Conservation (phyloP, 495 filamentous ascomycete species). For the Wilcoxina mikolae region DNA sequence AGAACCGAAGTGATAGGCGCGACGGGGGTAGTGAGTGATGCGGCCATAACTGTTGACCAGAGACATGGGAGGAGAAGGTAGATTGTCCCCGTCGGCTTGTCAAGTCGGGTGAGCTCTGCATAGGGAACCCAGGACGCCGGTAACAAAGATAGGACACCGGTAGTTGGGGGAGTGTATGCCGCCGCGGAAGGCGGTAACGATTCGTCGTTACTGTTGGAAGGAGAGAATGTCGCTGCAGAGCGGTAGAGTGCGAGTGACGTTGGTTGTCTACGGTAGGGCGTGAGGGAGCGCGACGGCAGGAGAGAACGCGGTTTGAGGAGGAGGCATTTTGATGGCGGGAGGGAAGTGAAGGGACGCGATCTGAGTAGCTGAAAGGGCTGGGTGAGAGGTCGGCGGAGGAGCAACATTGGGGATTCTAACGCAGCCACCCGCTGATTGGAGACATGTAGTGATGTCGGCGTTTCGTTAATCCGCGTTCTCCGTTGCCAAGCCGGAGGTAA, state of each 20-base stretch:
- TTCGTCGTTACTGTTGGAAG: neutral
- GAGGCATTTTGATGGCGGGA: no score
- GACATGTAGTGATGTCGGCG: neutral
- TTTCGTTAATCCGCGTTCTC: neutral
- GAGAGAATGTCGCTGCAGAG: neutral
- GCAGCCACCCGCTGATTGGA: neutral
- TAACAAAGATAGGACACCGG: slow-evolving; percentile 61
- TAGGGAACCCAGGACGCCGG: slow-evolving; percentile 72
- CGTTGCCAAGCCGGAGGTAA: neutral
- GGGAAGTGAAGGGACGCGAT: no score
- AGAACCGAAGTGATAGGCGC: slow-evolving; percentile 43
- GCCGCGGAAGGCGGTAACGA: slow-evolving; percentile 4
- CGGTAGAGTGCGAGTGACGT: slow-evolving; percentile 1
- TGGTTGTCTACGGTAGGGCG: no score
- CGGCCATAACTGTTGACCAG: slow-evolving; percentile 64
- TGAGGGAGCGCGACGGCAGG: no score
- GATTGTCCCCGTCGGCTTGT: slow-evolving; percentile 88
- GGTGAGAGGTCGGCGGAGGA: neutral
- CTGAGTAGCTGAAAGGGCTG: no score
- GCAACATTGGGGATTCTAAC: neutral
- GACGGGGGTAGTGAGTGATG: slow-evolving; percentile 43
- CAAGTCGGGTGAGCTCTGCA: slow-evolving; percentile 80
- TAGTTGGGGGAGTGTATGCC: slow-evolving; percentile 52
- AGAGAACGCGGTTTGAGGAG: no score
- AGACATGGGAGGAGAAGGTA: slow-evolving; percentile 93